Evolutionary conservation across 164 flowering plant genomes (phyloP).

Genomic region (Magnolia kwangsiensis): DNA sequence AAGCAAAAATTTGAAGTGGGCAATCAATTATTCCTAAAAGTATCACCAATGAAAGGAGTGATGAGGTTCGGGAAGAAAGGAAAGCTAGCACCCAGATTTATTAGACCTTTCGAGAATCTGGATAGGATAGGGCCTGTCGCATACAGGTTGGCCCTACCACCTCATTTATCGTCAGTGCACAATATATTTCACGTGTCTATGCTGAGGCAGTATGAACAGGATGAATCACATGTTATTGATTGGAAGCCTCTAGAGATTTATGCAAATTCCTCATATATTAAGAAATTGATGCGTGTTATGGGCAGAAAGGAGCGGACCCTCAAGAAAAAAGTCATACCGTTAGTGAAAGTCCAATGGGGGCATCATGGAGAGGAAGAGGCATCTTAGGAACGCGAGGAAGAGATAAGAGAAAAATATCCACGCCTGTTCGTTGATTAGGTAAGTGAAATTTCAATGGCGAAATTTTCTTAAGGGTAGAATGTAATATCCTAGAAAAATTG

Average conservation of each 20-base stretch:
- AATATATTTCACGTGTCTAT: neutral
- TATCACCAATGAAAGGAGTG: too few relatives aligned
- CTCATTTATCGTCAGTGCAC: neutral
- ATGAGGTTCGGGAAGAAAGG: neutral
- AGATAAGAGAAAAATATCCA: neutral
- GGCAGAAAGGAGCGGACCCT: neutral
- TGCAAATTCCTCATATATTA: neutral
- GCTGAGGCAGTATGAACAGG: neutral
- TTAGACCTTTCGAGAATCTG: neutral
- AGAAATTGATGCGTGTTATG: neutral
- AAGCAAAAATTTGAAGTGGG: too few relatives aligned
- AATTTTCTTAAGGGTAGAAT: too few relatives aligned
- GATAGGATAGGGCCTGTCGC: conserved; percentile 7
- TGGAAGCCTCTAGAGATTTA: neutral
- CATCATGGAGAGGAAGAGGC: too few relatives aligned
- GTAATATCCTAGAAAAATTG: too few relatives aligned
- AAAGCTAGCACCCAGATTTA: neutral
- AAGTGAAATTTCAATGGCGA: too few relatives aligned
- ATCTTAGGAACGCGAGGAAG: too few relatives aligned
- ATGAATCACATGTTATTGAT: neutral
- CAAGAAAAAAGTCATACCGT: neutral
- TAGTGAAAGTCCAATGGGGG: too few relatives aligned
- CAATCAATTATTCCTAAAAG: too few relatives aligned
- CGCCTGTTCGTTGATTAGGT: too few relatives aligned
- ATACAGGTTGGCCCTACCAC: neutral